These are phyloP conservation scores for Ustilago esculenta DNA, from an alignment of 1,284 basidiomycete genomes.

Conservation along the genomic window DNA sequence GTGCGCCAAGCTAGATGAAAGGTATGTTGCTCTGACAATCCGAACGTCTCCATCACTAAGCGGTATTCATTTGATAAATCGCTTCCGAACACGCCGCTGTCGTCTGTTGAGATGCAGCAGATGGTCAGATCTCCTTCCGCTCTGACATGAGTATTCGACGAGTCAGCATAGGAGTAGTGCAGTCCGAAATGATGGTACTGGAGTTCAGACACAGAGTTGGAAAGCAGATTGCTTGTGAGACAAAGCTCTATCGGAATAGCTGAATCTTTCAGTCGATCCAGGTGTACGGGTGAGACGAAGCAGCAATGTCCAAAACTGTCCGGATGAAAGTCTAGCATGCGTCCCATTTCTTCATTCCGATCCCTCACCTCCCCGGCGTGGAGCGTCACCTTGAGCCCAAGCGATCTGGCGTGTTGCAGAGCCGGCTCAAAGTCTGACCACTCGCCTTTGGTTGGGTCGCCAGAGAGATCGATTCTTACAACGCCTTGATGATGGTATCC, in stretches of 20 bases:
- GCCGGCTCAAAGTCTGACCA: conserved; percentile 17
- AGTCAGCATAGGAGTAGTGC: too few species aligned
- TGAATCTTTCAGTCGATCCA: not conserved
- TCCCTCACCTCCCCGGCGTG: conserved; percentile 42
- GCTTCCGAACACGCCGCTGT: conserved; percentile 45
- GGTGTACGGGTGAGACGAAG: conserved; percentile 23
- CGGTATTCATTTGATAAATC: conserved; percentile 39
- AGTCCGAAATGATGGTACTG: conserved; percentile 25
- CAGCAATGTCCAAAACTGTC: conserved; percentile 49
- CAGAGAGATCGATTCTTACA: conserved; percentile 42
- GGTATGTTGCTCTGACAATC: conserved; percentile 5
- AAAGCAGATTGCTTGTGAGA: conserved; percentile 45
- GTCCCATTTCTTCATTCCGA: conserved; percentile 15
- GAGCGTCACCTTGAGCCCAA: conserved; percentile 38
- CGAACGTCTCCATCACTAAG: conserved; percentile 34
- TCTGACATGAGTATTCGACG: too few species aligned
- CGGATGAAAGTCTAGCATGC: conserved; percentile 39
- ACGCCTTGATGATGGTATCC: conserved; percentile 9
- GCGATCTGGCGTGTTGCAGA: conserved; percentile 7
- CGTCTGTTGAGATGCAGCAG: conserved; percentile 47
- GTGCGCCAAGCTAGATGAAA: conserved; percentile 12
- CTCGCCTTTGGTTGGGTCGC: conserved; percentile 38
- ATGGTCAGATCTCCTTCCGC: not conserved
- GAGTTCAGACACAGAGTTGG: conserved; percentile 12
- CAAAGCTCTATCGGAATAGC: conserved; percentile 43